These are phyloP conservation scores for Cicer arietinum DNA, from an alignment of 306 rosid genomes.

Conservation along the genomic window DNA sequence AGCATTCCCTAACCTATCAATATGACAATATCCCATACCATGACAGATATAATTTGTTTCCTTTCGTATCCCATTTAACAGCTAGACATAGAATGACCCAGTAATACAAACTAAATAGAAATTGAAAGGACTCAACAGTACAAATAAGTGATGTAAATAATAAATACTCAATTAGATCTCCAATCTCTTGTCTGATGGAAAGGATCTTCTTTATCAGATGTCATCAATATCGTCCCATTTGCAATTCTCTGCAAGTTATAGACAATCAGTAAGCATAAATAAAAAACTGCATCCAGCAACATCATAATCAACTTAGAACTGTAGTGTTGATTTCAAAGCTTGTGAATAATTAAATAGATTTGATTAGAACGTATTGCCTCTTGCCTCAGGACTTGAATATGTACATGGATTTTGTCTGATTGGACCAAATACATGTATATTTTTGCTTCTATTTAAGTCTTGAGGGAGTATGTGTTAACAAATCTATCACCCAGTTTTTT, in stretches of 20 bases:
- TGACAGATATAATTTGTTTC: conserved; percentile 22
- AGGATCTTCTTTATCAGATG: conserved; percentile 41
- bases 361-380: neutral
- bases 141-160: conserved; percentile 34
- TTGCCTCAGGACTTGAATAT: no score
- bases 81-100: conserved; percentile 20
- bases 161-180: conserved; percentile 50
- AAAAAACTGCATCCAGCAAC: conserved; percentile 13
- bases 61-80: neutral
- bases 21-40: conserved; percentile 13
- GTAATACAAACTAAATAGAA: conserved; percentile 32
- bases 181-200: conserved; percentile 46
- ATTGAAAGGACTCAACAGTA: conserved; percentile 28
- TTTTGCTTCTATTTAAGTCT: no score
- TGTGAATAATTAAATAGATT: neutral
- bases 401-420: no score
- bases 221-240: conserved; percentile 50
- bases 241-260: conserved; percentile 51
- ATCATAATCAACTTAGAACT: conserved; percentile 13
- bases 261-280: conserved; percentile 34
- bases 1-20: conserved; percentile 25
- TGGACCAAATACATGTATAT: no score
- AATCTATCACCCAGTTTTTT: conserved; percentile 20
- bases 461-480: neutral
- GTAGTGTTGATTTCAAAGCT: conserved; percentile 16